phyloP scores from a whole-genome alignment of 805 yeast species.

The Wickerhamomyces chaumierensis region DNA sequence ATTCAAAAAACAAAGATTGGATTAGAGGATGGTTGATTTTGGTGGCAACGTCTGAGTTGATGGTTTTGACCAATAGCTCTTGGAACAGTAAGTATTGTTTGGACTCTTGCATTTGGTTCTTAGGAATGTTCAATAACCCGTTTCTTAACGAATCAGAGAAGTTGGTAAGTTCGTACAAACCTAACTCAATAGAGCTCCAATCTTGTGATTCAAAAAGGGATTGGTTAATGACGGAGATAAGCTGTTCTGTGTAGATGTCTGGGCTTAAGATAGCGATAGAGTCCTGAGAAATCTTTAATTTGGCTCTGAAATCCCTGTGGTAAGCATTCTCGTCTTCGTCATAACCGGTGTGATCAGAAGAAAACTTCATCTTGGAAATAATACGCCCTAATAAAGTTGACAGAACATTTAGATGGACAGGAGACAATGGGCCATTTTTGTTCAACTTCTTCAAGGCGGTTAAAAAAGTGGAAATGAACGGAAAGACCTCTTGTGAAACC shows the following conservation, averaged over 20 bases:
- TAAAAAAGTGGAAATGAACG: constrained; percentile 67
- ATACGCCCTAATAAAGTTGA: constrained; percentile 56
- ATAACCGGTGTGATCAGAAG: constrained; percentile 64
- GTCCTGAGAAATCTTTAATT: constrained; percentile 74
- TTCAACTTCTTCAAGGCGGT: constrained; percentile 50
- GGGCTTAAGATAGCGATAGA: constrained; percentile 55
- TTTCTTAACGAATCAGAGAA: constrained; percentile 73
- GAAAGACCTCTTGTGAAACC: constrained; percentile 71
- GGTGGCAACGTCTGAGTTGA: constrained; percentile 30
- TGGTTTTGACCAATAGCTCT: constrained; percentile 42
- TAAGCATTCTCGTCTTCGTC: constrained; percentile 67
- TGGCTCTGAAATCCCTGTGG: constrained; percentile 66
- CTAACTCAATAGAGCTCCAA: constrained; percentile 84
- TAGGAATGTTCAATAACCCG: constrained; percentile 61
- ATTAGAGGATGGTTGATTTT: constrained; percentile 68
- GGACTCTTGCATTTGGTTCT: constrained; percentile 51
- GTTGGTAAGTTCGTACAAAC: constrained; percentile 69
- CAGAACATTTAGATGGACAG: constrained; percentile 38
- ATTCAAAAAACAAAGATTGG: constrained; percentile 74
- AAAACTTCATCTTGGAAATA: constrained; percentile 69
- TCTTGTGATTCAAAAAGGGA: constrained; percentile 27
- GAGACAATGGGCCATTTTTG: constrained; percentile 1
- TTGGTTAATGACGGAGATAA: constrained; percentile 49
- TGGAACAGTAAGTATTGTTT: constrained; percentile 54
- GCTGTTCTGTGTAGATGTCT: constrained; percentile 45